phyloP scores from a whole-genome alignment of 306 rosid species.

The Crotalaria pallida region DNA sequence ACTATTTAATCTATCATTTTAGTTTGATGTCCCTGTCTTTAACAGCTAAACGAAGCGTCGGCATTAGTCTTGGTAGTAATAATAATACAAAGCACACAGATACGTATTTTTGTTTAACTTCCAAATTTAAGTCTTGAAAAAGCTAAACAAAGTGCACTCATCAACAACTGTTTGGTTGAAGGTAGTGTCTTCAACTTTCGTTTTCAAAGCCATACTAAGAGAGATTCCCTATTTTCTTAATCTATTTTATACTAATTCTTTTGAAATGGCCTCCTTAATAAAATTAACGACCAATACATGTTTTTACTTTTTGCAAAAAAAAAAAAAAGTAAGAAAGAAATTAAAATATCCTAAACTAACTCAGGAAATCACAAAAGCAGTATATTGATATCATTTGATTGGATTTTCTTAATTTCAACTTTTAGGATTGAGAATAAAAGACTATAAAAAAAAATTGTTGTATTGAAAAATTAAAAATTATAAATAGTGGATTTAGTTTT shows the following conservation, averaged over 20 bases:
- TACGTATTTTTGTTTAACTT: neutral
- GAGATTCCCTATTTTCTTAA: slow-evolving; percentile 26
- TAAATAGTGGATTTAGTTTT: no score
- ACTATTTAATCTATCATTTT: slow-evolving; percentile 8
- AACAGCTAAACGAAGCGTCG: slow-evolving; percentile 31
- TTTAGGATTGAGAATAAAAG: no score
- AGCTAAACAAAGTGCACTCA: slow-evolving; percentile 13
- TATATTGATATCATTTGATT: no score
- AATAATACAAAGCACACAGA: neutral
- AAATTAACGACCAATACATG: neutral
- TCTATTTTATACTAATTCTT: neutral
- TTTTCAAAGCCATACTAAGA: slow-evolving; percentile 16
- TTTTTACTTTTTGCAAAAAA: neutral
- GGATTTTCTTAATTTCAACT: no score
- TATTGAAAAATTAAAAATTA: no score
- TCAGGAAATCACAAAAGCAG: no score
- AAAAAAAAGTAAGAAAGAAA: no score
- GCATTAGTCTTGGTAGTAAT: slow-evolving; percentile 10
- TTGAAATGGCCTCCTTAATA: neutral
- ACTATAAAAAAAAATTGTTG: no score
- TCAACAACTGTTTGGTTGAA: slow-evolving; percentile 30
- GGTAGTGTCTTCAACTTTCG: slow-evolving; percentile 13
- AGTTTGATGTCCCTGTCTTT: slow-evolving; percentile 27
- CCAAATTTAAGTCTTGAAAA: neutral
- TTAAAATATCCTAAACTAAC: neutral